Evolutionary conservation across 2,329 filamentous ascomycete species (phyloP), one percentile per base, ranked within the genome.

Genomic region (Alternaria longipes): DNA sequence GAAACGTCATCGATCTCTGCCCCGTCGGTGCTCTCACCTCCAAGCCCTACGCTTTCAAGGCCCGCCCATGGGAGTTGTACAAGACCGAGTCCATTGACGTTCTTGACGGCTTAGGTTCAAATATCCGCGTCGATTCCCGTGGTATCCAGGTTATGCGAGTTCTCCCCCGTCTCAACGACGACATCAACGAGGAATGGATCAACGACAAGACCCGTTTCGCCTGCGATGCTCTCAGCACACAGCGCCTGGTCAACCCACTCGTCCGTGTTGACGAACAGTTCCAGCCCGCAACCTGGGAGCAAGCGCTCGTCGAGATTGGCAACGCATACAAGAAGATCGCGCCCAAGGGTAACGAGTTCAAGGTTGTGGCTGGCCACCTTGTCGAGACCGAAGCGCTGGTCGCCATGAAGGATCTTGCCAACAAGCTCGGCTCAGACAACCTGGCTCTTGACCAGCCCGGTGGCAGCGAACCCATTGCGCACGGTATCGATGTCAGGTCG

Each of bases 161-260:
- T 62, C 78, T 97, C 16, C 95, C 95, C 61, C 89, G 95, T 73
- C 86, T 99, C 63, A 99, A 99, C 79, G 95, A 99, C 78, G 94
- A 98, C 74, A 89, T 99, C 73, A 99, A 99, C 80, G 95, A 99
- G 84, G 95, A 99, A 81, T 99, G 95, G 95, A 98, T 99, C 80
- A 95, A 98, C 81, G 95, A 99, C 84, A 99, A 98, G 86, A 90
- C 93, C 41, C 89, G 95, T 67, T 99, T 98, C 79, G 94, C 95
- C 42, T 97, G 94, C 79, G 95, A 99, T 79, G 95, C 95, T 51
- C 86, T 99, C 68, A 97, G 94, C 87, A 98, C 94, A 47, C 95
- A 99, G 82, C 89, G 95, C 76, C 85, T 99, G 58, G 98, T 95
- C 36, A 95, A 94, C 68, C 95, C 95, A 42, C 83, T 99, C 65